Conservation (phyloP, 495 filamentous ascomycete genomes). For the Glutinoglossum americanum region DNA sequence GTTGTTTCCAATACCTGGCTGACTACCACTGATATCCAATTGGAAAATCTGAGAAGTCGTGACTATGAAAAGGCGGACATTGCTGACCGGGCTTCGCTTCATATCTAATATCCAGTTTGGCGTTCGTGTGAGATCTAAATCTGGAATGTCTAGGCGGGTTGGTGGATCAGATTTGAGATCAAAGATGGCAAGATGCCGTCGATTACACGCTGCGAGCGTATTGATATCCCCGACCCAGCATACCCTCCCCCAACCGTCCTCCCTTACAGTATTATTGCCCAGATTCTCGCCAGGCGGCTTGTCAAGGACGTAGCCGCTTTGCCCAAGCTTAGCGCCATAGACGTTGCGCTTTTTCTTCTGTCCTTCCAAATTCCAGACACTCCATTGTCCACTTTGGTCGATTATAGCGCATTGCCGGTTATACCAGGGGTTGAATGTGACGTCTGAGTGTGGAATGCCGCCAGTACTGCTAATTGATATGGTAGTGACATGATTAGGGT, state of each 20-base stretch:
- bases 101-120: constrained; percentile 17
- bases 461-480: constrained; percentile 32
- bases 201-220: constrained; percentile 15
- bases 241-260: constrained; percentile 20
- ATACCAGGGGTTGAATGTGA: constrained; percentile 60
- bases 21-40: constrained; percentile 6
- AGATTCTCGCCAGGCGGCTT: neutral
- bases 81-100: constrained; percentile 8
- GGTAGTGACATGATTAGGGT: constrained; percentile 36
- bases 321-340: neutral
- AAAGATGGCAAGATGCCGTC: constrained; percentile 11
- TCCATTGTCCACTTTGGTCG: constrained; percentile 54
- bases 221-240: constrained; percentile 15
- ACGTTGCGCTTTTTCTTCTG: neutral
- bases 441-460: constrained; percentile 40
- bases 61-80: constrained; percentile 13
- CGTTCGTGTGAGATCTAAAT: constrained; percentile 5
- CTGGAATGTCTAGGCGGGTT: constrained; percentile 5
- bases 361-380: constrained; percentile 7
- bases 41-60: constrained; percentile 14
- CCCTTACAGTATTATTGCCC: neutral
- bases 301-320: neutral
- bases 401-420: constrained; percentile 47
- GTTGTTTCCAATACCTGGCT: constrained; percentile 2
- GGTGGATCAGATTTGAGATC: constrained; percentile 7